phyloP scores from a whole-genome alignment of 2,329 filamentous ascomycete genomes.

The Sporothrix curviconia region DNA sequence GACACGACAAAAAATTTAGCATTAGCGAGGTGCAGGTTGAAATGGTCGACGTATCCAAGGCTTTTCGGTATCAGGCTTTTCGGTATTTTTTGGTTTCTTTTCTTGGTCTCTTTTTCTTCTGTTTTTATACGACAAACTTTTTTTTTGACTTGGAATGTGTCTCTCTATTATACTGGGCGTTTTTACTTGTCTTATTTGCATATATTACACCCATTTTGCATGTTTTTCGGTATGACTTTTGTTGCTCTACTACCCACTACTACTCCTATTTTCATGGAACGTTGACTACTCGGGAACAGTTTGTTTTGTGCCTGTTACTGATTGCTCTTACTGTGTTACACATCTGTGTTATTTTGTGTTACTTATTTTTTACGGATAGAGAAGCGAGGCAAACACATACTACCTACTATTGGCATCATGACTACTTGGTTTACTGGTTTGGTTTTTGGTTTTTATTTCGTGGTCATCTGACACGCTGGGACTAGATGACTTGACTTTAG shows the following conservation, averaged over 20 bases:
- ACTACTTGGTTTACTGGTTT: too few species aligned
- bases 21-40: slow-evolving; percentile 11
- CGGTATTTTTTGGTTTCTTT: slow-evolving; percentile 15
- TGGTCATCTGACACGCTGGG: too few species aligned
- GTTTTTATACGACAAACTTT: too few species aligned
- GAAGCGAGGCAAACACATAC: neutral
- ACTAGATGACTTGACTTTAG: too few species aligned
- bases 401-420: too few species aligned
- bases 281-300: neutral
- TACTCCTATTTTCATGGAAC: slow-evolving; percentile 8
- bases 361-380: slow-evolving; percentile 2
- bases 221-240: too few species aligned
- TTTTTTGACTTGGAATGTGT: too few species aligned
- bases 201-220: too few species aligned
- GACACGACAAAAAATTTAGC: slow-evolving; percentile 11
- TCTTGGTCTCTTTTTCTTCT: neutral
- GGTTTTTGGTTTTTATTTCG: neutral
- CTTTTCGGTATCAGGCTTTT: neutral
- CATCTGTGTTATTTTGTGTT: neutral
- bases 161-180: too few species aligned
- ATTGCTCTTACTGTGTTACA: neutral
- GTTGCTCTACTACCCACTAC: too few species aligned
- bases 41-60: neutral
- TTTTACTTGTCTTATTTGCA: slow-evolving; percentile 19
- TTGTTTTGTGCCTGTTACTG: neutral